phyloP scores from a whole-genome alignment of 495 filamentous ascomycete genomes.

The Podospora tetraspora region DNA sequence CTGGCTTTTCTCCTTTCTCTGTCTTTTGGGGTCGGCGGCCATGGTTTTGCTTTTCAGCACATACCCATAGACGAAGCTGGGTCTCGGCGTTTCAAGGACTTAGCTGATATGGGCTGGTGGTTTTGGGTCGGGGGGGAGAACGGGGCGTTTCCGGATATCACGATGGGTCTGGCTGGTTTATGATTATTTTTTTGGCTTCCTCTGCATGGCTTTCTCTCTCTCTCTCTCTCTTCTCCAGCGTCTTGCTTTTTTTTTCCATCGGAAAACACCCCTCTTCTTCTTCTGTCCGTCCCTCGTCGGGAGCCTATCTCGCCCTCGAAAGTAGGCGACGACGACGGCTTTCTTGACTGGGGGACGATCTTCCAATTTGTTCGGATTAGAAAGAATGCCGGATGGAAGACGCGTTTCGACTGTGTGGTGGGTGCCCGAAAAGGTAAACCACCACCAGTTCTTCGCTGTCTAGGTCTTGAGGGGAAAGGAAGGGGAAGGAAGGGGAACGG shows the following conservation, averaged over 20 bases:
- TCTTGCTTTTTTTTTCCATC: neutral
- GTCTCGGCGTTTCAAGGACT: conserved; percentile 26
- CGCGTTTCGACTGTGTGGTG: neutral
- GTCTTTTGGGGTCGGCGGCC: conserved; percentile 1
- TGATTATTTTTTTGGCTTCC: neutral
- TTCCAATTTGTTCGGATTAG: neutral
- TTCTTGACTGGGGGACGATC: neutral
- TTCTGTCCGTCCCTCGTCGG: neutral
- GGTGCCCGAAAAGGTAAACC: neutral
- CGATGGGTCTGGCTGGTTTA: neutral
- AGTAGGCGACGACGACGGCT: neutral
- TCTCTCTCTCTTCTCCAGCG: neutral
- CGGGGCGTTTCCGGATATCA: conserved; percentile 19
- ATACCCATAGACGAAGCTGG: conserved; percentile 26
- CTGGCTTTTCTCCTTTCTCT: conserved; percentile 4
- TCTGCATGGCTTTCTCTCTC: neutral
- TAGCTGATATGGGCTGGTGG: conserved; percentile 28
- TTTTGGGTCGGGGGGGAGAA: conserved; percentile 9
- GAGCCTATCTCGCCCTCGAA: neutral
- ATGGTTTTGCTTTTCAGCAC: conserved; percentile 8
- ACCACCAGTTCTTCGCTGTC: neutral
- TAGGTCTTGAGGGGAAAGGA: neutral
- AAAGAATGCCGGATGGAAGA: neutral
- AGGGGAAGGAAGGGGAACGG: neutral
- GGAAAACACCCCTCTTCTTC: conserved; percentile 6